These are phyloP conservation scores for Psilocybe cyanescens DNA, from an alignment of 768 basidiomycete genomes.

Conservation along the genomic window DNA sequence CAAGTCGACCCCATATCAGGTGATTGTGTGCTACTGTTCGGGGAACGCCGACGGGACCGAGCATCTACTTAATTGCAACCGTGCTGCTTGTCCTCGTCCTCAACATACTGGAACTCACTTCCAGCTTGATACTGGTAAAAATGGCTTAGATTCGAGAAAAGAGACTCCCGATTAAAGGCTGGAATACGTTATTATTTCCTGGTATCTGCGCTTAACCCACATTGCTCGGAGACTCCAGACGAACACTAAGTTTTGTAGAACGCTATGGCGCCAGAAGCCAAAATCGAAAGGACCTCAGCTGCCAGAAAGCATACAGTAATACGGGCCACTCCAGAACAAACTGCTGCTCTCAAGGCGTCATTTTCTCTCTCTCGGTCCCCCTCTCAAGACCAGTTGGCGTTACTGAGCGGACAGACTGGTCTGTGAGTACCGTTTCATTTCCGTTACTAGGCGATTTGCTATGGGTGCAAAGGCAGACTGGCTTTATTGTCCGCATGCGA, in stretches of 20 bases:
- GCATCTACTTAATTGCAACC: too few relatives aligned
- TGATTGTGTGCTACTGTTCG: too few relatives aligned
- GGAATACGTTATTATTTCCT: neutral
- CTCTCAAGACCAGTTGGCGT: conserved; percentile 24
- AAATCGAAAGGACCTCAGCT: neutral
- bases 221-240: neutral
- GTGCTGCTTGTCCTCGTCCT: neutral
- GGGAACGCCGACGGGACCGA: too few relatives aligned
- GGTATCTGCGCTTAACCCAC: neutral
- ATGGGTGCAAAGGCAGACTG: neutral
- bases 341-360: conserved; percentile 28
- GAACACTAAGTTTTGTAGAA: neutral
- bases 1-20: too few relatives aligned
- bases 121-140: neutral
- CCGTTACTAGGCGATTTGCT: neutral
- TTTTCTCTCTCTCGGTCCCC: conserved; percentile 25
- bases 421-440: conserved; percentile 31
- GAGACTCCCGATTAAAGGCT: neutral
- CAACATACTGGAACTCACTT: too few relatives aligned
- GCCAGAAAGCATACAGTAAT: conserved; percentile 18
- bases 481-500: neutral
- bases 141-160: neutral
- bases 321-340: conserved; percentile 30
- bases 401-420: conserved; percentile 32
- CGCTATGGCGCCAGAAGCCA: conserved; percentile 10